Conservation (phyloP, 2,329 filamentous ascomycete species). For the Calycina marina region DNA sequence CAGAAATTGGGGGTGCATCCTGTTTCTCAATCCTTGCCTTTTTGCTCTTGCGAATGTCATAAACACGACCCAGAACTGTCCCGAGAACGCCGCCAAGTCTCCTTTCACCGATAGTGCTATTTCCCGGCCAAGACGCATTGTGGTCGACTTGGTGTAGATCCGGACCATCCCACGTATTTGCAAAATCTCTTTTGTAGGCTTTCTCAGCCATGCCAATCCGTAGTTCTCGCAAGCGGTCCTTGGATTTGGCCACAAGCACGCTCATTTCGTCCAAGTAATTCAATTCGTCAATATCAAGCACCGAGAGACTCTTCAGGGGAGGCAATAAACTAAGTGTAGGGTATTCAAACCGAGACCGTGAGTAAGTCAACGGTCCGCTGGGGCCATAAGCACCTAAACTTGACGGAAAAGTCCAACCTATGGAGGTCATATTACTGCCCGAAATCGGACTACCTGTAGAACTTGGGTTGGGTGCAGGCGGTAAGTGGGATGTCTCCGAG, state of each 20-base stretch:
- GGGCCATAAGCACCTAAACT: constrained; percentile 7
- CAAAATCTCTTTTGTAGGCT: constrained; percentile 34
- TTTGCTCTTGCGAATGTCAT: constrained; percentile 35
- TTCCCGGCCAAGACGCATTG: constrained; percentile 39
- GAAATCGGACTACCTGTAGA: constrained; percentile 13
- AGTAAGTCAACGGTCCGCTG: constrained; percentile 26
- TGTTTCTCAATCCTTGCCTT: constrained; percentile 15
- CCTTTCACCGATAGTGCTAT: constrained; percentile 41
- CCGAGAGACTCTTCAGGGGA: constrained; percentile 57
- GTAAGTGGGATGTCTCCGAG: constrained; percentile 17
- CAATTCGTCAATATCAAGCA: constrained; percentile 71
- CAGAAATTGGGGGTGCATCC: constrained; percentile 7
- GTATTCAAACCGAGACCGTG: constrained; percentile 52
- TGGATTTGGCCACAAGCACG: constrained; percentile 57
- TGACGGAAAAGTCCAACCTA: constrained; percentile 25
- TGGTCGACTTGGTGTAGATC: constrained; percentile 50
- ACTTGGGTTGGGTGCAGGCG: constrained; percentile 13
- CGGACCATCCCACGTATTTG: constrained; percentile 46
- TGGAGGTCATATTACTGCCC: constrained; percentile 27
- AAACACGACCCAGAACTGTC: constrained; percentile 51
- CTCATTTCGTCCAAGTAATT: constrained; percentile 74
- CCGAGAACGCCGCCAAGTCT: constrained; percentile 55
- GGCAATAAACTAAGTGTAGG: constrained; percentile 70
- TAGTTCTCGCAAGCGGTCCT: constrained; percentile 51
- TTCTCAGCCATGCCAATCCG: constrained; percentile 54